Evolutionary conservation across 2,329 filamentous ascomycete genomes (phyloP).

Genomic region (Ceratocystis variospora): DNA sequence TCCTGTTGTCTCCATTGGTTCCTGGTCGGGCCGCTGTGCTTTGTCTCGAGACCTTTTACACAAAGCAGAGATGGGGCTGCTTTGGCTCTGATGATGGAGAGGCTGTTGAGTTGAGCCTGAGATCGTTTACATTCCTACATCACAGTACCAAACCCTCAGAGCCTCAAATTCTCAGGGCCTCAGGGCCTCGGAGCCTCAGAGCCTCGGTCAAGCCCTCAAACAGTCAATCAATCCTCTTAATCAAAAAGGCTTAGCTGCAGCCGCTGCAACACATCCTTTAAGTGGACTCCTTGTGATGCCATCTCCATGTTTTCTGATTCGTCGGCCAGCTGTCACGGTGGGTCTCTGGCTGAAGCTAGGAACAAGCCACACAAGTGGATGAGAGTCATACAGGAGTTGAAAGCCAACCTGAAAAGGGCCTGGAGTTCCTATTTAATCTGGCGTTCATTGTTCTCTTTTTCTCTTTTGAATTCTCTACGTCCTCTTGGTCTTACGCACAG

Average conservation of each 20-base stretch:
- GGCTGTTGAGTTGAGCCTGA: too few species aligned
- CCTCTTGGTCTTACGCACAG: too few species aligned
- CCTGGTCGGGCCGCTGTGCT: neutral
- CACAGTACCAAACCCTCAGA: too few species aligned
- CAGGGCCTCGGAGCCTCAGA: too few species aligned
- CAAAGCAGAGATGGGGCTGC: neutral
- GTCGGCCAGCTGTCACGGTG: constrained; percentile 13
- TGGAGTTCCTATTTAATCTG: neutral
- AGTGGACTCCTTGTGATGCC: constrained; percentile 14
- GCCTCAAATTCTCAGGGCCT: too few species aligned
- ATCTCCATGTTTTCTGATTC: constrained; percentile 16
- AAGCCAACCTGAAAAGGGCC: neutral
- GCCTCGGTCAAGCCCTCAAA: neutral
- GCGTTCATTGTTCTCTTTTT: neutral
- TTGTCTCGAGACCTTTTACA: neutral
- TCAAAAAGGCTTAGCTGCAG: neutral
- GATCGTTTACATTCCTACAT: too few species aligned
- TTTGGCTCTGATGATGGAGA: too few species aligned
- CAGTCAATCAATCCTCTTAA: neutral
- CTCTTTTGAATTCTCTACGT: neutral
- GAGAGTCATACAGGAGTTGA: constrained; percentile 6
- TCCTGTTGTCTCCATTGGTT: neutral
- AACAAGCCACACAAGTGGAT: neutral
- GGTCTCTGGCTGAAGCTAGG: constrained; percentile 2
- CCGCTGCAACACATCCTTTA: constrained; percentile 3